phyloP scores from a whole-genome alignment of 345 rosid genomes.

The thale cress (Arabidopsis thaliana) region DNA sequence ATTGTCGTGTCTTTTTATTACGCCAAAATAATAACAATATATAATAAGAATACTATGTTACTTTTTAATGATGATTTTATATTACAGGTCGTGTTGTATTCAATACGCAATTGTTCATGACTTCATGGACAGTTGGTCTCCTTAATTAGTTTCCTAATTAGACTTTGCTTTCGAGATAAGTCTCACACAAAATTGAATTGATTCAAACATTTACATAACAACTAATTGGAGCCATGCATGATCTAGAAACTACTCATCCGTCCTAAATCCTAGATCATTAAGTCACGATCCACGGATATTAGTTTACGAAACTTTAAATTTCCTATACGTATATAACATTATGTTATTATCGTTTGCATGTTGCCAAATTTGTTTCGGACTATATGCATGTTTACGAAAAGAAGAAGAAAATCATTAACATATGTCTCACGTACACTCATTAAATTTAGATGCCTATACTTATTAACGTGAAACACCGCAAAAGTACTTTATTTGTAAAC shows the following conservation, averaged over 20 bases:
- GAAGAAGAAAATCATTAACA: no score
- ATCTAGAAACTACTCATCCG: not conserved
- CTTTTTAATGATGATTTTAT: not conserved
- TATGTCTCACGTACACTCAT: not conserved
- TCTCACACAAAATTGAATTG: not conserved
- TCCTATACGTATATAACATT: no score
- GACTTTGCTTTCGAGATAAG: conserved; percentile 29
- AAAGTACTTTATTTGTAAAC: not conserved
- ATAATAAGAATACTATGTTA: conserved; percentile 36
- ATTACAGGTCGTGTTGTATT: conserved; percentile 22
- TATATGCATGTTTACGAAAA: no score
- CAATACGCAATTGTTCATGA: conserved; percentile 12
- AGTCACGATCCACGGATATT: no score
- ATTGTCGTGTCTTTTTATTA: conserved; percentile 24
- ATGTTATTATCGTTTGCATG: no score
- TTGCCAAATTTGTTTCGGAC: no score
- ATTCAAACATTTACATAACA: not conserved
- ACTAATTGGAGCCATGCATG: not conserved
- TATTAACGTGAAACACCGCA: not conserved
- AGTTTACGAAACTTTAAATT: not conserved
- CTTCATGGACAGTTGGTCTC: conserved; percentile 14
- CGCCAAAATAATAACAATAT: not conserved
- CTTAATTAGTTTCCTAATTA: conserved; percentile 26
- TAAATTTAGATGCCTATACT: not conserved
- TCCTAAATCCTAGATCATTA: no score